Evolutionary conservation across 2,329 filamentous ascomycete species (phyloP).

Genomic region (Zymoseptoria crescenta): DNA sequence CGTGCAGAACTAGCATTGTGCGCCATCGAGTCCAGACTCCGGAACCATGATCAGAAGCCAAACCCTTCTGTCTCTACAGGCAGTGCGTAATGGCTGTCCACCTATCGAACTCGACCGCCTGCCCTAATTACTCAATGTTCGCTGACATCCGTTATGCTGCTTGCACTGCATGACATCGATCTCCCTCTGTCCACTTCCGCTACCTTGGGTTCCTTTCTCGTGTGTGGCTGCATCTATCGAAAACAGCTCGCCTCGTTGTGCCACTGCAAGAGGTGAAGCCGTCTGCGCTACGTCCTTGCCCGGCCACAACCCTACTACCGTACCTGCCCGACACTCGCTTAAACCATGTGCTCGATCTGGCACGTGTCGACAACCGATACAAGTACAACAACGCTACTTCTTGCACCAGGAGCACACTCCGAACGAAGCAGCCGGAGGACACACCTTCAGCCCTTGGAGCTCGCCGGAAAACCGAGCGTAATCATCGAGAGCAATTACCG

Average conservation of each 20-base stretch:
- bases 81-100: not conserved
- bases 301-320: not conserved
- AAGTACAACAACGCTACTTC: not conserved
- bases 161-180: not conserved
- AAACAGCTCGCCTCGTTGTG: not conserved
- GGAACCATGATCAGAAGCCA: not conserved
- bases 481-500: not conserved
- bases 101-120: not conserved
- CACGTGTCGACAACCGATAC: not conserved
- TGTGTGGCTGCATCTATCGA: conserved; percentile 5
- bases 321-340: not conserved
- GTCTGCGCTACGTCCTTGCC: not conserved
- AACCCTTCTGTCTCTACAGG: not conserved
- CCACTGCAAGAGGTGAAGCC: not conserved
- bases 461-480: not conserved
- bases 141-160: not conserved
- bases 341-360: not conserved
- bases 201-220: not conserved
- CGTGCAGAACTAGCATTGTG: not conserved
- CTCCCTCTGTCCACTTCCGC: not conserved
- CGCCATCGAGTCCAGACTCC: not conserved
- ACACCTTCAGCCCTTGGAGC: not conserved
- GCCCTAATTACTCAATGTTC: not conserved
- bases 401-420: not conserved
- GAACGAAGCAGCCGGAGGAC: not conserved